These are phyloP conservation scores for Dentiscutata heterogama DNA, from an alignment of 371 early-diverging fungal species.

Conservation along the genomic window DNA sequence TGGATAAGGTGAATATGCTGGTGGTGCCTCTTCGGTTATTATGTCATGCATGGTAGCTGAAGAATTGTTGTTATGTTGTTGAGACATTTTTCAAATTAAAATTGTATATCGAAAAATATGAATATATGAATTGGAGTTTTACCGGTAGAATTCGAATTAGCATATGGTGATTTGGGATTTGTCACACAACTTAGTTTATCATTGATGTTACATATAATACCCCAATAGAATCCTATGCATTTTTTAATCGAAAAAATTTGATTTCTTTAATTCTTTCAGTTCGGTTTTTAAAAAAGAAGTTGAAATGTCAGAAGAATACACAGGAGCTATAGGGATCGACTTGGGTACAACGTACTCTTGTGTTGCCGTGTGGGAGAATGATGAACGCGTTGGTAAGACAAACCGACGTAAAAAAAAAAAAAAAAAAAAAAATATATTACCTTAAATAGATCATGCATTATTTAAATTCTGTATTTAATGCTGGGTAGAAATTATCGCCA, in stretches of 20 bases:
- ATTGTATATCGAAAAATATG: too few species aligned
- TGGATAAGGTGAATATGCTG: slow-evolving; percentile 32
- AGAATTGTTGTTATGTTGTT: background rate
- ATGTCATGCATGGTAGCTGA: slow-evolving; percentile 11
- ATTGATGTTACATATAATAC: too few species aligned
- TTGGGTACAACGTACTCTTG: slow-evolving; percentile 87
- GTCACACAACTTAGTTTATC: too few species aligned
- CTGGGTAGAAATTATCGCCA: slow-evolving; percentile 80
- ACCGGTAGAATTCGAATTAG: too few species aligned
- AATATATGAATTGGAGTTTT: too few species aligned
- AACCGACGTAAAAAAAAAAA: background rate
- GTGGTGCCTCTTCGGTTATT: slow-evolving; percentile 35
- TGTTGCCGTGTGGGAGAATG: slow-evolving; percentile 76
- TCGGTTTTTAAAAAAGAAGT: too few species aligned
- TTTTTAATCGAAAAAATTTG: too few species aligned
- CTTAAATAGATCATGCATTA: background rate
- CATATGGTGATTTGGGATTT: too few species aligned
- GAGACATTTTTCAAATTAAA: background rate
- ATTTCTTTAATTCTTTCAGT: too few species aligned
- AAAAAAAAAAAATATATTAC: background rate
- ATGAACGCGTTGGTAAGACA: slow-evolving; percentile 63
- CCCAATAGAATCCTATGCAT: too few species aligned
- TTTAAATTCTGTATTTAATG: background rate
- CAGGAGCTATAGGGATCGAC: slow-evolving; percentile 77
- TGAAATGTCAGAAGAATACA: slow-evolving; percentile 67